These are phyloP conservation scores for Salvia miltiorrhiza DNA, from an alignment of 257 asterid species.

Conservation along the genomic window DNA sequence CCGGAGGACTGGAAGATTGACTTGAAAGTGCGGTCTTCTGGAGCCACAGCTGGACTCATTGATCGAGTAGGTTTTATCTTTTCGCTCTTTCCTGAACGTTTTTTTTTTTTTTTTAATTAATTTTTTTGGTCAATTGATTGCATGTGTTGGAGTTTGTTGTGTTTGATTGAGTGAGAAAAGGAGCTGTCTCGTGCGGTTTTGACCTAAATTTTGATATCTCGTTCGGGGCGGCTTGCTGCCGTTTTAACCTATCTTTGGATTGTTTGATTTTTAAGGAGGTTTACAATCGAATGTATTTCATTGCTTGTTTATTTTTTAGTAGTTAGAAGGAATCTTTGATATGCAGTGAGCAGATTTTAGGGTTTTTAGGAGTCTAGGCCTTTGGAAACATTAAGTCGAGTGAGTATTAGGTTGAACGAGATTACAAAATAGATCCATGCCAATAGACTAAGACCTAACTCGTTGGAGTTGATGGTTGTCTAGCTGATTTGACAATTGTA, in stretches of 20 bases:
- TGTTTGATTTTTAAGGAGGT: slow-evolving; percentile 14
- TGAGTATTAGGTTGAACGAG: neutral
- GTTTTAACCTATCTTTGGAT: neutral
- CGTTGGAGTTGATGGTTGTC: neutral
- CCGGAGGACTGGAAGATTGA: slow-evolving; percentile 39
- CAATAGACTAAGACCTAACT: neutral
- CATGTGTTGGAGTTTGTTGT: neutral
- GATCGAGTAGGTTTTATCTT: slow-evolving; percentile 38
- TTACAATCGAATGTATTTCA: neutral
- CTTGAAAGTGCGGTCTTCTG: slow-evolving; percentile 32
- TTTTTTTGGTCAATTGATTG: neutral
- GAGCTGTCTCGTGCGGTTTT: neutral
- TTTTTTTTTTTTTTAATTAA: neutral
- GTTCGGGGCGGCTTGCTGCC: neutral
- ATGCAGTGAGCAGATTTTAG: neutral
- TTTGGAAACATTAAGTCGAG: neutral
- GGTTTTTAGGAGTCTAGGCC: neutral
- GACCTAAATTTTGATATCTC: neutral
- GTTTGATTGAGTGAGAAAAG: neutral
- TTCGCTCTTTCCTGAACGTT: neutral
- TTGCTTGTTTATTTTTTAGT: neutral
- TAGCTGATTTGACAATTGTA: neutral
- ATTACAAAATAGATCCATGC: neutral
- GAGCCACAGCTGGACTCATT: slow-evolving; percentile 38
- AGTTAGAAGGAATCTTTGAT: neutral